phyloP scores from a whole-genome alignment of 2,329 filamentous ascomycete species.

The Alternaria sp. region DNA sequence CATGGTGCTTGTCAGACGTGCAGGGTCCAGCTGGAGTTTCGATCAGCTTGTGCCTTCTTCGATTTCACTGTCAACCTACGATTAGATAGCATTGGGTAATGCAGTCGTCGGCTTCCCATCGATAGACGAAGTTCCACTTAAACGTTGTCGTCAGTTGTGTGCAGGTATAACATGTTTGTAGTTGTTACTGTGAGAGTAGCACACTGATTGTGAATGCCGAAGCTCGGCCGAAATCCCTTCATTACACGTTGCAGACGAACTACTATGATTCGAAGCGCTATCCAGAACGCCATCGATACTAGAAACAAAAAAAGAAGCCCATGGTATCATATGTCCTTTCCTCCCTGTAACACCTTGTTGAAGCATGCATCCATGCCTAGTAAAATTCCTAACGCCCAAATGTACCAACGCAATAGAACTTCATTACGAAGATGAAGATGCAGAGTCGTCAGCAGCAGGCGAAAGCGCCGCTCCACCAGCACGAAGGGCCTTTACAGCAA shows the following conservation, averaged over 20 bases:
- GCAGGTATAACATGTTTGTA: neutral
- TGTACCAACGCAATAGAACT: neutral
- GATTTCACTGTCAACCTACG: neutral
- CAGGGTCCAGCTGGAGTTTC: neutral
- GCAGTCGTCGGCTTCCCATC: neutral
- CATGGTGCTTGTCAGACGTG: neutral
- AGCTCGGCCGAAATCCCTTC: neutral
- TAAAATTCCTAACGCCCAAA: neutral
- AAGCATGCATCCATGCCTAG: neutral
- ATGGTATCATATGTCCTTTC: slow-evolving; percentile 15
- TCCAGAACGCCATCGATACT: slow-evolving; percentile 6
- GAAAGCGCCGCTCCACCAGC: slow-evolving; percentile 25
- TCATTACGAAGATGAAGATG: slow-evolving; percentile 38
- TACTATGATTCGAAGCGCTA: slow-evolving; percentile 2
- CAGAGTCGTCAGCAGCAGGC: slow-evolving; percentile 38
- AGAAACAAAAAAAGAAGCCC: slow-evolving; percentile 12
- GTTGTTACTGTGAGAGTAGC: neutral
- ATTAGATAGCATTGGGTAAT: neutral
- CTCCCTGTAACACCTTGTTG: neutral
- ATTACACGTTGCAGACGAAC: slow-evolving; percentile 1
- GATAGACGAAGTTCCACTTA: neutral
- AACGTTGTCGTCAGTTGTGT: neutral
- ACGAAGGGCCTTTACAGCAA: slow-evolving; percentile 64
- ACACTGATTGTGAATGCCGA: neutral
- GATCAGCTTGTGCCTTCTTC: neutral